A percentile compares a stretch with the other conserved stretches of the same genome.
Conservation (phyloP, 2,329 filamentous ascomycete species). For the Apiospora koreana region DNA sequence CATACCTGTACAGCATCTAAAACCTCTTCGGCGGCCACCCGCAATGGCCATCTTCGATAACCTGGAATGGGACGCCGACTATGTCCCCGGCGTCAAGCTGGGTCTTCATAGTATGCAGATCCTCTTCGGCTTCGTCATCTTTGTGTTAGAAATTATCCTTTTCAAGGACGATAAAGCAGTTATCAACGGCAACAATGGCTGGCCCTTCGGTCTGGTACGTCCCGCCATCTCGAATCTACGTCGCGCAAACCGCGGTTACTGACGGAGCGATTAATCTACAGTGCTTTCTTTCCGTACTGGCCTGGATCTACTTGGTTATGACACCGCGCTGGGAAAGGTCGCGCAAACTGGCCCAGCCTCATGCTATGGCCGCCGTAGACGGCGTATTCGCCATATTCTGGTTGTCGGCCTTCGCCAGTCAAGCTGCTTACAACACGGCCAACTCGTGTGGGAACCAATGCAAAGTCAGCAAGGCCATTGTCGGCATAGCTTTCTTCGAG, state of each 20-base stretch:
- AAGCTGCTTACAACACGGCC: constrained; percentile 63
- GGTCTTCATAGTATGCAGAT: constrained; percentile 58
- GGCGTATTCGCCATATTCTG: constrained; percentile 60
- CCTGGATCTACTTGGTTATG: constrained; percentile 66
- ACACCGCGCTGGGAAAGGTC: constrained; percentile 65
- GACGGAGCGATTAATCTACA: constrained; percentile 29
- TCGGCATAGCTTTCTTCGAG: constrained; percentile 63
- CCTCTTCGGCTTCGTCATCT: constrained; percentile 55
- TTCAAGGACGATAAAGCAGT: constrained; percentile 50
- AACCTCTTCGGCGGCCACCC: neutral
- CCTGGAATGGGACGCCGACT: constrained; percentile 53
- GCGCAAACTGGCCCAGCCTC: constrained; percentile 60
- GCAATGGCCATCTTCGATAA: constrained; percentile 10
- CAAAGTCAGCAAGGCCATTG: constrained; percentile 62
- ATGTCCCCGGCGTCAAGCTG: constrained; percentile 58
- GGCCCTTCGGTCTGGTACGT: constrained; percentile 65
- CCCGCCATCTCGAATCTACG: neutral
- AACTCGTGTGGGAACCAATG: constrained; percentile 58
- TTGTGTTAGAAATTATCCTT: constrained; percentile 61
- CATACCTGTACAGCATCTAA: neutral
- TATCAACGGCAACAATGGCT: constrained; percentile 60
- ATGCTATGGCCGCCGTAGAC: constrained; percentile 62
- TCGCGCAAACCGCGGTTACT: neutral
- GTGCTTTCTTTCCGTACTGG: constrained; percentile 66
- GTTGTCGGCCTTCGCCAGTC: constrained; percentile 67